Base-by-base conservation (phyloP, 2,329 filamentous ascomycete species). In the Myriosclerotinia curreyana region DNA sequence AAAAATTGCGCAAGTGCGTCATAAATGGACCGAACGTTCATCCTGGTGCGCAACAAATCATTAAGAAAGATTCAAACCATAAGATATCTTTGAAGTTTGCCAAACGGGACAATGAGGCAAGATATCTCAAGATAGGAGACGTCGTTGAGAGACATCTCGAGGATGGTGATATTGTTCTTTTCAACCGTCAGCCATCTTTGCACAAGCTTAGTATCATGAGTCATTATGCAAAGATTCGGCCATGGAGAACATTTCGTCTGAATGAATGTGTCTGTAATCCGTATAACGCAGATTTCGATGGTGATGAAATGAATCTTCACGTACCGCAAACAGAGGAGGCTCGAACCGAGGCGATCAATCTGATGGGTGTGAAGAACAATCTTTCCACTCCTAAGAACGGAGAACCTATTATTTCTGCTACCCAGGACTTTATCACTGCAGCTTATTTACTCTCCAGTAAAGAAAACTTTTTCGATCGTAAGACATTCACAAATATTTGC, bases 181-280 rank as follows among this genome's bases (percentile, higher is more conserved):
- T 99, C 83, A 99, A 99, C 75, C 91, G 95, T 67, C 95, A 99
- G 74, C 95, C 95, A 0, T 99, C 95, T 1, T 84, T 99, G 11
- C 95, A 99, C 82, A 99, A 98, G 77, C 89, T 99, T 69, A 96
- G 92, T 86, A 99, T 99, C 76, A 92, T 99, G 79, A 94, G 91
- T 74, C 95, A 99, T 80, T 87, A 90, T 73, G 95, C 89, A 71
- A 97, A 97, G 76, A 86, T 99, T 56, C 86, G 95, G 58, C 95
- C 94, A 0, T 96, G 95, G 88, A 87, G 93, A 76, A 99, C 95
- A 0, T 98, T 99, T 75, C 89, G 95, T 62, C 82, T 99, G 22
- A 99, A 99, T 75, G 95, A 99, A 76, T 99, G 95, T 84, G 95
- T 96, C 1, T 99, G 95, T 77, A 93, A 90, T 67, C 95, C 95